Conservation (phyloP, 1,139 yeast species). For the Magnusiomyces suaveolens region DNA sequence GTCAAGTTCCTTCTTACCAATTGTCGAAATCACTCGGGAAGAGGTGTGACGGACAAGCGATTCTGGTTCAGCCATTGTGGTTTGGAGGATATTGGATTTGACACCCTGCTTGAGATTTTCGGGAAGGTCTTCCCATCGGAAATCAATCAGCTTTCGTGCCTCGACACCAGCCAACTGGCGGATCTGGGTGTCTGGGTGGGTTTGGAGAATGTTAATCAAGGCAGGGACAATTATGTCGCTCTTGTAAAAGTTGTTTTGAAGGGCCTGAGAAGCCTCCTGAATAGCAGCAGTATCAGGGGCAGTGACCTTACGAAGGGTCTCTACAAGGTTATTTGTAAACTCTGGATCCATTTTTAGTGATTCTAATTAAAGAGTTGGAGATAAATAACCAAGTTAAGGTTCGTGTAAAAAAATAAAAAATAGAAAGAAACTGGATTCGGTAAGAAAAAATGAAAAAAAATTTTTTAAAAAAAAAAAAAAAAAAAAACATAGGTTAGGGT, state of each 20-base stretch:
- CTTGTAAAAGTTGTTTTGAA: slow-evolving; percentile 66
- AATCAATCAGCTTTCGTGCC: slow-evolving; percentile 69
- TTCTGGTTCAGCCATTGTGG: slow-evolving; percentile 55
- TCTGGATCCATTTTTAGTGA: slow-evolving; percentile 52
- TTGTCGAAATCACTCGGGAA: slow-evolving; percentile 81
- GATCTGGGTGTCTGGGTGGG: slow-evolving; percentile 50
- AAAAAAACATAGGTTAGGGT: too few relatives aligned
- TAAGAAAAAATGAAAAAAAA: not conserved
- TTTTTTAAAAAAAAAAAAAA: too few relatives aligned
- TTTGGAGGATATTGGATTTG: slow-evolving; percentile 56
- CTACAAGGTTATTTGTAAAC: slow-evolving; percentile 61
- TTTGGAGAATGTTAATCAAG: slow-evolving; percentile 69
- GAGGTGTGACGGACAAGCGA: slow-evolving; percentile 78
- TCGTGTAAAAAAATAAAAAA: slow-evolving; percentile 6
- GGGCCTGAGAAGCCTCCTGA: slow-evolving; percentile 69
- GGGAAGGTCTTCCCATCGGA: slow-evolving; percentile 52
- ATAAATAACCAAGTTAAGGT: not conserved
- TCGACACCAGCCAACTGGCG: slow-evolving; percentile 90
- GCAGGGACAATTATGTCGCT: slow-evolving; percentile 70
- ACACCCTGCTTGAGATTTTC: slow-evolving; percentile 48
- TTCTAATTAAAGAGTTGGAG: not conserved
- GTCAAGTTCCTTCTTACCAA: slow-evolving; percentile 67
- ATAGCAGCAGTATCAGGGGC: slow-evolving; percentile 69
- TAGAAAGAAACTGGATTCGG: slow-evolving; percentile 2
- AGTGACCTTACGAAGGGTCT: slow-evolving; percentile 64